These are phyloP conservation scores for Candida glaebosa DNA, from an alignment of 805 yeast species.

Conservation along the genomic window DNA sequence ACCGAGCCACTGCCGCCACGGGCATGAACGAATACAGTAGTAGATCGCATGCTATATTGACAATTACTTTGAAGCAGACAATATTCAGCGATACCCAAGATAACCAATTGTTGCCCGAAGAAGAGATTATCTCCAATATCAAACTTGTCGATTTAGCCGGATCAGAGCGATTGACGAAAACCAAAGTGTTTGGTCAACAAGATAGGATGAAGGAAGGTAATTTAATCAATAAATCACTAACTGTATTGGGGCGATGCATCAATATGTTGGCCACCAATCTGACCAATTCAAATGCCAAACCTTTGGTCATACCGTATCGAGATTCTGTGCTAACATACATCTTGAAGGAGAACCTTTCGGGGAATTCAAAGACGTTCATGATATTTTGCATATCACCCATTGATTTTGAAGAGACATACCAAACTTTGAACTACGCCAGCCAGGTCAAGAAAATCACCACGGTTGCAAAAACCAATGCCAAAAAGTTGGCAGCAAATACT, in stretches of 20 bases:
- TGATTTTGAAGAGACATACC: constrained; percentile 73
- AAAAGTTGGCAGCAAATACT: constrained; percentile 22
- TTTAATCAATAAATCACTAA: constrained; percentile 72
- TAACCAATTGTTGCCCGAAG: constrained; percentile 36
- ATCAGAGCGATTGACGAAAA: constrained; percentile 64
- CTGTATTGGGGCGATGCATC: constrained; percentile 71
- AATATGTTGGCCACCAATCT: constrained; percentile 45
- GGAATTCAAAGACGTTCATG: constrained; percentile 84
- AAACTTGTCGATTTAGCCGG: constrained; percentile 81
- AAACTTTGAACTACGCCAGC: constrained; percentile 75
- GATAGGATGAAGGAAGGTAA: constrained; percentile 69
- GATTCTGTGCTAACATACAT: constrained; percentile 76
- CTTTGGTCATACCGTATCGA: constrained; percentile 58
- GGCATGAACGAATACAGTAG: constrained; percentile 70
- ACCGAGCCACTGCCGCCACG: constrained; percentile 70
- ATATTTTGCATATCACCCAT: constrained; percentile 83
- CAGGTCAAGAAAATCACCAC: constrained; percentile 70
- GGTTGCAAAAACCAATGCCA: constrained; percentile 46
- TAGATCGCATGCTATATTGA: constrained; percentile 78
- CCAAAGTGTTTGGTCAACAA: constrained; percentile 54
- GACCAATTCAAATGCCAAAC: constrained; percentile 14
- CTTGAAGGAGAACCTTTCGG: constrained; percentile 72
- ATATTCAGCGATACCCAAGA: constrained; percentile 26
- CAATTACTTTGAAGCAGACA: constrained; percentile 59
- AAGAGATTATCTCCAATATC: constrained; percentile 55